Percentiles rank a stretch among this genome's conserved stretches.
These are phyloP conservation scores for Brassica carinata DNA, from an alignment of 345 rosid genomes.

Conservation along the genomic window DNA sequence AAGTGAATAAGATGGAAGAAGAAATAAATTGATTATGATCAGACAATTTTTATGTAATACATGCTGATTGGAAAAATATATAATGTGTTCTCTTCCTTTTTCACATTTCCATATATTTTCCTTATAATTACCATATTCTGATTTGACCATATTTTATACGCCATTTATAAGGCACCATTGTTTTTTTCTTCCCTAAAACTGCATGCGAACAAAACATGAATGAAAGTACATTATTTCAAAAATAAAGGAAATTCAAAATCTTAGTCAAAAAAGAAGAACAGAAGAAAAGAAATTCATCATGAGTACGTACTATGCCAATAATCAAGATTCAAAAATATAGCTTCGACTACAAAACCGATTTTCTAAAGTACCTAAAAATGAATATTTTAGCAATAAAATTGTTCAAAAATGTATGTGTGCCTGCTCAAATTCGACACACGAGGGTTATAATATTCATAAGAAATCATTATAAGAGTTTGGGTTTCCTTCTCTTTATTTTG, in stretches of 20 bases:
- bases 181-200: neutral
- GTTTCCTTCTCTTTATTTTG: neutral
- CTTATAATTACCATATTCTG: neutral
- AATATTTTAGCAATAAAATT: neutral
- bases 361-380: neutral
- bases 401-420: neutral
- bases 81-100: neutral
- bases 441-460: neutral
- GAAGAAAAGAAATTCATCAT: neutral
- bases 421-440: constrained; percentile 14
- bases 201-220: neutral
- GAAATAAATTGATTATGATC: neutral
- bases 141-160: no score
- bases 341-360: neutral
- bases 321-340: neutral
- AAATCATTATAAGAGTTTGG: neutral
- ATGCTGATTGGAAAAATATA: neutral
- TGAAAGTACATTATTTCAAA: neutral
- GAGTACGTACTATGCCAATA: neutral
- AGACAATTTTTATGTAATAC: neutral
- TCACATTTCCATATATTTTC: neutral
- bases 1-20: neutral
- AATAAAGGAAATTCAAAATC: neutral
- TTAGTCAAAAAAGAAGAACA: no score
- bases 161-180: no score